These are phyloP conservation scores for Fusarium pseudonygamai DNA, from an alignment of 2,329 filamentous ascomycete genomes.

Conservation along the genomic window DNA sequence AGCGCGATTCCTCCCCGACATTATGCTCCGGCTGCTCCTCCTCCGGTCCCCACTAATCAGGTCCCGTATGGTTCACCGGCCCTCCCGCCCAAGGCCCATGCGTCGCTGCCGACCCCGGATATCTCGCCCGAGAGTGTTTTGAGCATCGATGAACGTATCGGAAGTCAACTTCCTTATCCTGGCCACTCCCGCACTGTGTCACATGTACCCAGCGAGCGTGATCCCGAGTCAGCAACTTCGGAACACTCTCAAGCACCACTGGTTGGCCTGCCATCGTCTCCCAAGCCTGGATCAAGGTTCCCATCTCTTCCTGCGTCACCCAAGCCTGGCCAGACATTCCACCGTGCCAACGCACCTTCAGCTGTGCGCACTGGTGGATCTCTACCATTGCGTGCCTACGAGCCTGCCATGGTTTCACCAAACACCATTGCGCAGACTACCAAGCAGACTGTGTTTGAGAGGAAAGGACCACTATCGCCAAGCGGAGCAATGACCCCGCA, in stretches of 20 bases:
- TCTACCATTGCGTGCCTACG: conserved; percentile 70
- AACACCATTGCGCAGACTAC: conserved; percentile 58
- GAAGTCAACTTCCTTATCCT: conserved; percentile 48
- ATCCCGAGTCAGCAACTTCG: conserved; percentile 63
- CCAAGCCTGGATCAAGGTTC: conserved; percentile 48
- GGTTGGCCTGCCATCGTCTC: conserved; percentile 61
- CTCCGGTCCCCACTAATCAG: conserved; percentile 63
- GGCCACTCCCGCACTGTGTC: conserved; percentile 52
- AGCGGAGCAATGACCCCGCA: conserved; percentile 69
- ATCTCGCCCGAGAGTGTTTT: conserved; percentile 53
- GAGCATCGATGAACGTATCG: conserved; percentile 67
- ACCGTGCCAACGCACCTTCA: conserved; percentile 59
- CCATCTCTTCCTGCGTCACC: conserved; percentile 60
- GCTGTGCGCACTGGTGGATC: conserved; percentile 66
- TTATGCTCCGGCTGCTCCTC: conserved; percentile 66
- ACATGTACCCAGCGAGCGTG: conserved; percentile 52
- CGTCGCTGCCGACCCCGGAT: conserved; percentile 43
- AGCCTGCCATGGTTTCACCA: conserved; percentile 64
- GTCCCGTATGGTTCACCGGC: conserved; percentile 44
- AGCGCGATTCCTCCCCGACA: conserved; percentile 65
- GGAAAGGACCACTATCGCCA: conserved; percentile 64
- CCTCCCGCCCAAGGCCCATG: conserved; percentile 38
- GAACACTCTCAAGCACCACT: conserved; percentile 61
- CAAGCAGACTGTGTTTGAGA: conserved; percentile 73
- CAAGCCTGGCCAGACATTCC: conserved; percentile 61